Evolutionary conservation across 2,329 filamentous ascomycete species (phyloP).

Genomic region (Apiospora pterosperma): DNA sequence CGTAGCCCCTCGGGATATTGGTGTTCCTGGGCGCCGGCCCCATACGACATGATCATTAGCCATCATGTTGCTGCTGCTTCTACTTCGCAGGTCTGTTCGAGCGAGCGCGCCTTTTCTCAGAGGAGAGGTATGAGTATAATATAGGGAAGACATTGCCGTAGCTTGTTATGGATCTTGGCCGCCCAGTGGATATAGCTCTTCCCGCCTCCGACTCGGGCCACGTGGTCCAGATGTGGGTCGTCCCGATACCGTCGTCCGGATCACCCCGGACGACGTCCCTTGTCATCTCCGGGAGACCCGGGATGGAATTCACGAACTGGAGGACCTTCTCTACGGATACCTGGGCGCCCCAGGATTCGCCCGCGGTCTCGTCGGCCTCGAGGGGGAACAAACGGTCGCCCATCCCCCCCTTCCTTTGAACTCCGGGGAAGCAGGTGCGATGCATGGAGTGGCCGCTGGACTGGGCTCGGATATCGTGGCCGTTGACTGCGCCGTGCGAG

Average conservation of each 20-base stretch:
- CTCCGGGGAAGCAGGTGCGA: neutral
- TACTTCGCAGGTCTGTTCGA: too few species aligned
- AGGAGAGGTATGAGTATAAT: neutral
- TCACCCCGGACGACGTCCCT: slow-evolving; percentile 16
- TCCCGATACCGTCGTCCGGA: slow-evolving; percentile 29
- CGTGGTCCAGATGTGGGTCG: too few species aligned
- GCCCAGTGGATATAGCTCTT: slow-evolving; percentile 19
- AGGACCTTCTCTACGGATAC: neutral
- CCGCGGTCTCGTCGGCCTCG: neutral
- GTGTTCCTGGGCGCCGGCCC: slow-evolving; percentile 25
- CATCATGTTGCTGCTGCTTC: too few species aligned
- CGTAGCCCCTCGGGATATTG: slow-evolving; percentile 24
- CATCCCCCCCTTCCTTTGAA: too few species aligned
- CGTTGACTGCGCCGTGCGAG: slow-evolving; percentile 17
- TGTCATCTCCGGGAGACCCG: neutral
- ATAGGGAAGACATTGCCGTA: slow-evolving; percentile 9
- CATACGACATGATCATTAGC: neutral
- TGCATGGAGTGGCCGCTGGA: neutral
- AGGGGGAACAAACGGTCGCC: neutral
- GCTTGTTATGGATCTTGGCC: slow-evolving; percentile 24
- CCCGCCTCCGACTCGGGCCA: too few species aligned
- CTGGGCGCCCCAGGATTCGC: neutral
- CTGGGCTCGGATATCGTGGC: slow-evolving; percentile 13
- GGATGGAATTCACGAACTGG: neutral
- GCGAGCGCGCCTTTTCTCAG: neutral